Base-by-base conservation (phyloP, 331 rosid species). In the Cucumis variabilis region DNA sequence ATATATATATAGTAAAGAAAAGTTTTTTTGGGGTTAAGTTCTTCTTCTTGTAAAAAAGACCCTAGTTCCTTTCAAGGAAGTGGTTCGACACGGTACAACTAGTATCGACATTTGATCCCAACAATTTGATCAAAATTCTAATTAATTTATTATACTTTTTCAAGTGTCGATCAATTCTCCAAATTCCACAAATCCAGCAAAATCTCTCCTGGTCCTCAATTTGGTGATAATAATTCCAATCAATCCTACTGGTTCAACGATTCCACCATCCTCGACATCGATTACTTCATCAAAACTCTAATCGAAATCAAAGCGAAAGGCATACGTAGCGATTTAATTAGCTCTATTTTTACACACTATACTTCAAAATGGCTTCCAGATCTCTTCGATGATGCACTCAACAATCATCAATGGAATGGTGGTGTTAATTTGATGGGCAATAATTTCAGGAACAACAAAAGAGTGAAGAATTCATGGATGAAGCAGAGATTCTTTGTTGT, bases 321-420 rank as follows among this genome's bases (percentile, higher is more conserved):
- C 13, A 98, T 97, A 30, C 95, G 95, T 3, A 89, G 92, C 0
- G 99, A 97, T 50, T 90, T 97, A 81, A 87, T 97, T 30, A 96
- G 96, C 71, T 97, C 98, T 28, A 88, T 97, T 30, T 94, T 95
- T 88, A 91, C 98, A 51, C 99, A 97, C 88, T 95, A 95, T 37
- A 98, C 99, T 65, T 92, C 95, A 84, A 95, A 94, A 88, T 97
- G 99, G 99, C 98, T 97, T 37, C 99, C 99, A 2, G 98, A 97
- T 65, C 89, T 97, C 86, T 93, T 94, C 17, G 87, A 41, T 15
- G 90, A 90, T 66, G 15, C 84, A 1, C 15, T 27, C 1, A n/a
- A 25, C 28, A 44, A 25, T 55, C 33, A 77, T 27, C 65, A 77
- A 48, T 51, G 11, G 9, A 79, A 53, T 30, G 37, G 3, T 1